Conservation (phyloP, 768 basidiomycete genomes). For the Termitomyces sp. region DNA sequence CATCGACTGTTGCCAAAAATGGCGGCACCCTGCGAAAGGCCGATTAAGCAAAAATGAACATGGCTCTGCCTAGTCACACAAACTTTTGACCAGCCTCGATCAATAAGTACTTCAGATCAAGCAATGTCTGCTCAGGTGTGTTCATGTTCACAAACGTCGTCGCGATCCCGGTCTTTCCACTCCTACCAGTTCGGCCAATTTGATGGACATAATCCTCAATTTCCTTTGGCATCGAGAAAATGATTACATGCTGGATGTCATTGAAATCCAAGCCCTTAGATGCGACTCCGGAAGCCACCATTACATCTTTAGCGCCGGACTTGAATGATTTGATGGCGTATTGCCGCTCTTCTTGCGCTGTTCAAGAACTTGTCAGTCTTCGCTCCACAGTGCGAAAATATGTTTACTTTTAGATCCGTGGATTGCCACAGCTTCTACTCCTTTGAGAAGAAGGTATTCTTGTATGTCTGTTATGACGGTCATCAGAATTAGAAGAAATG, state of each 20-base stretch:
- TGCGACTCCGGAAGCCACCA: slow-evolving; percentile 98
- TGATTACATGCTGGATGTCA: slow-evolving; percentile 98
- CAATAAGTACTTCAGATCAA: slow-evolving; percentile 94
- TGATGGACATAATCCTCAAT: slow-evolving; percentile 99
- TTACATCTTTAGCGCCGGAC: slow-evolving; percentile 94
- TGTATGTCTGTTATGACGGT: slow-evolving; percentile 74
- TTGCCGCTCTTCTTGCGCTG: slow-evolving; percentile 97
- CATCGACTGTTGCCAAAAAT: slow-evolving; percentile 85
- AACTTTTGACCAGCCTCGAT: slow-evolving; percentile 98
- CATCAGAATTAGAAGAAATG: neutral
- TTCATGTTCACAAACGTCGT: slow-evolving; percentile 99
- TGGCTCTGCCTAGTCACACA: slow-evolving; percentile 9
- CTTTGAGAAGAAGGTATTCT: slow-evolving; percentile 93
- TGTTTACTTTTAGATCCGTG: slow-evolving; percentile 92
- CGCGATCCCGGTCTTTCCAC: slow-evolving; percentile 97
- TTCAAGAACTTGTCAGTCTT: neutral
- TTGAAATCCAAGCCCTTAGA: slow-evolving; percentile 98
- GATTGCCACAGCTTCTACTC: slow-evolving; percentile 97
- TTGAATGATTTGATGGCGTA: slow-evolving; percentile 99
- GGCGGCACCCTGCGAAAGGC: slow-evolving; percentile 73
- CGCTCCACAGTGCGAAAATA: neutral
- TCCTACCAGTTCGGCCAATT: slow-evolving; percentile 96
- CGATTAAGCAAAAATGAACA: slow-evolving; percentile 4
- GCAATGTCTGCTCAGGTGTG: slow-evolving; percentile 90
- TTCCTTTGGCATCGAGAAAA: slow-evolving; percentile 99